These are phyloP conservation scores for Cladosporium phlei DNA, from an alignment of 2,329 filamentous ascomycete genomes.

Conservation along the genomic window DNA sequence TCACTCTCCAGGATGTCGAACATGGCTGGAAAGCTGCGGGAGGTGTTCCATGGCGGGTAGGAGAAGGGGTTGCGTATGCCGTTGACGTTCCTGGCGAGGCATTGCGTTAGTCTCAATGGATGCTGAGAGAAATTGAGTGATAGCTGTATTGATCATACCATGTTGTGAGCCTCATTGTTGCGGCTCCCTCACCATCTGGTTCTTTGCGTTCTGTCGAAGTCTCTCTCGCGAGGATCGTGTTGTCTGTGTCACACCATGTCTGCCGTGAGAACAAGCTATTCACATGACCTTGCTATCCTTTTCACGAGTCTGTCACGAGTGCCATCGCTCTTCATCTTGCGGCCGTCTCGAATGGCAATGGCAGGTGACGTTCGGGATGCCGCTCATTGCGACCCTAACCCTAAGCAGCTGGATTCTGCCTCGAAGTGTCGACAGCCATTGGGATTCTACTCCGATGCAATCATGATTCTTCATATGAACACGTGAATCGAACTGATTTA, in stretches of 20 bases:
- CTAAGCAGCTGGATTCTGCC: too few relatives aligned
- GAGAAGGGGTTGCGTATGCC: constrained; percentile 52
- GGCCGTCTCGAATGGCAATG: too few relatives aligned
- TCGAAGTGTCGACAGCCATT: too few relatives aligned
- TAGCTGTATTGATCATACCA: constrained; percentile 22
- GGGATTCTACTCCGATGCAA: too few relatives aligned
- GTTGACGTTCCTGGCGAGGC: constrained; percentile 46
- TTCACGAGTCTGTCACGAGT: too few relatives aligned
- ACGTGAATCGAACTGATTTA: background rate
- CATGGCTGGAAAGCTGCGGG: constrained; percentile 60
- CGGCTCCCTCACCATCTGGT: background rate
- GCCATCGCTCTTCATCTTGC: too few relatives aligned
- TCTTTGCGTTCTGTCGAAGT: constrained; percentile 2
- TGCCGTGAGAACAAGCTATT: too few relatives aligned
- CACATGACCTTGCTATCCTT: too few relatives aligned
- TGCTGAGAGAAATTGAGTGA: too few relatives aligned
- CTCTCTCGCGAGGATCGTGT: background rate
- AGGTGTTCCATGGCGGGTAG: constrained; percentile 49
- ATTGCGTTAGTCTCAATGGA: background rate
- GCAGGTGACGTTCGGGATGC: too few relatives aligned
- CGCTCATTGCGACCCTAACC: too few relatives aligned
- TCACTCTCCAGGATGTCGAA: constrained; percentile 90
- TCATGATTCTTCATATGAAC: too few relatives aligned
- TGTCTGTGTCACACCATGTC: background rate
- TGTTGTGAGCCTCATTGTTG: constrained; percentile 34